These are phyloP conservation scores for Leucogyrophana mollusca DNA, from an alignment of 768 basidiomycete genomes.

Conservation along the genomic window DNA sequence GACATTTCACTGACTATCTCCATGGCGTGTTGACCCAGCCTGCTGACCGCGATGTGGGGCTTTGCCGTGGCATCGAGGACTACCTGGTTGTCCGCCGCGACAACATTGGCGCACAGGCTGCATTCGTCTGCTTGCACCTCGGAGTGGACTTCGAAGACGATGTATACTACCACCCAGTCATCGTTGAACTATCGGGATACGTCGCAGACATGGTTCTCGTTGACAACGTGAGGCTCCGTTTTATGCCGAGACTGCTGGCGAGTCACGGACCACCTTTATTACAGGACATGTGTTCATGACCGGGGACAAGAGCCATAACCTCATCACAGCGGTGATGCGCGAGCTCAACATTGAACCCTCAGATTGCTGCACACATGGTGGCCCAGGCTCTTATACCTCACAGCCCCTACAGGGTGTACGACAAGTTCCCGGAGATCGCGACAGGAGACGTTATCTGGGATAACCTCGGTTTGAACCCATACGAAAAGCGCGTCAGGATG, in stretches of 20 bases:
- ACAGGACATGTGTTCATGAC: slow-evolving; percentile 36
- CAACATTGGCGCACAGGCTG: slow-evolving; percentile 28
- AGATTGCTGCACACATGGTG: slow-evolving; percentile 93
- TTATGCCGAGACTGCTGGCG: too few relatives aligned
- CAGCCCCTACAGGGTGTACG: slow-evolving; percentile 78
- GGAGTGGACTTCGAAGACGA: slow-evolving; percentile 32
- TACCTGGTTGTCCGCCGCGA: slow-evolving; percentile 22
- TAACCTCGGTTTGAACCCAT: slow-evolving; percentile 80
- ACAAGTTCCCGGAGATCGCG: slow-evolving; percentile 75
- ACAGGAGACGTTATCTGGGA: slow-evolving; percentile 92
- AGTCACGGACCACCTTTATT: too few relatives aligned
- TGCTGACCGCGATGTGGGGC: slow-evolving; percentile 1
- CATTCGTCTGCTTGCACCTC: slow-evolving; percentile 25
- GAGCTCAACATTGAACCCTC: slow-evolving; percentile 39
- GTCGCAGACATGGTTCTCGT: slow-evolving; percentile 21
- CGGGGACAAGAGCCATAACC: slow-evolving; percentile 32
- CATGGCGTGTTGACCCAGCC: slow-evolving; percentile 2
- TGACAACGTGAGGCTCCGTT: slow-evolving; percentile 14
- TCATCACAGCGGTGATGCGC: slow-evolving; percentile 33
- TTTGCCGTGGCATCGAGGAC: not conserved
- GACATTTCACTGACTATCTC: slow-evolving; percentile 1
- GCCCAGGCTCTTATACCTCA: slow-evolving; percentile 74
- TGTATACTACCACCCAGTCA: slow-evolving; percentile 25
- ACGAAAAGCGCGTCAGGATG: too few relatives aligned
- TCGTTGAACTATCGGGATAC: slow-evolving; percentile 9